Evolutionary conservation across 2,329 filamentous ascomycete species (phyloP), one percentile per base, ranked within the genome.

Genomic region (Phaeomoniella chlamydospora): DNA sequence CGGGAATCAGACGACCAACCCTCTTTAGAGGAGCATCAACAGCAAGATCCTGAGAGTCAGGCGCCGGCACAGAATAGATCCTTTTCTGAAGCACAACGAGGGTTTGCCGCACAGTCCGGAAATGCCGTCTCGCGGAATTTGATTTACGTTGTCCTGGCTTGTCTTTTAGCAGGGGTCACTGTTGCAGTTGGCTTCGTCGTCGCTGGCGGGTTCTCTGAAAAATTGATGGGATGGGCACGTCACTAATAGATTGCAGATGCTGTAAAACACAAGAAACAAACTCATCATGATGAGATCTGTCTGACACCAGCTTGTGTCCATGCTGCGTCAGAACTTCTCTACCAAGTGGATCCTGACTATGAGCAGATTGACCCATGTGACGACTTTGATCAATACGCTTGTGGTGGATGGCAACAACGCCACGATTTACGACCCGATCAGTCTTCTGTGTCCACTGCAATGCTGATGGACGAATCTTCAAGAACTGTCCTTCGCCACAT

Each of bases 321-420:
- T 46, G 74, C 74, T 10, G 67, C 74, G 3, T 74, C 72, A 10
- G 67, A 71, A 42, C 67, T 80, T 29, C 61, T 78, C 5, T 69
- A 73, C 43, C 77, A 74, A 40, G 56, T 80, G 11, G 70, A 73
- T 12, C 69, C 74, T 5, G 59, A 74, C 35, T 76, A 80, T 52
- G 61, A 70, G 40, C 54, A 71, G 2, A 59, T 83, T 29, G 75
- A 83, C 49, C 71, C 79, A 2, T 84, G 79, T 46, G 68, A 63
- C n/a, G 57, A 81, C 47, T 84, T 84, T 40, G 74, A 80, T 40
- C 62, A 75, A 49, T 67, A 75, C 38, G 74, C 74, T 14, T 82
- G 78, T 45, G 76, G 74, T 37, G 77, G 77, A 9, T 83, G 77
- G 70, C 62, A 68, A 36, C 62, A 72, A 15, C 64, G 61, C 6